Evolutionary conservation across 2,329 filamentous ascomycete species (phyloP).

Genomic region (Lachnellula occidentalis): DNA sequence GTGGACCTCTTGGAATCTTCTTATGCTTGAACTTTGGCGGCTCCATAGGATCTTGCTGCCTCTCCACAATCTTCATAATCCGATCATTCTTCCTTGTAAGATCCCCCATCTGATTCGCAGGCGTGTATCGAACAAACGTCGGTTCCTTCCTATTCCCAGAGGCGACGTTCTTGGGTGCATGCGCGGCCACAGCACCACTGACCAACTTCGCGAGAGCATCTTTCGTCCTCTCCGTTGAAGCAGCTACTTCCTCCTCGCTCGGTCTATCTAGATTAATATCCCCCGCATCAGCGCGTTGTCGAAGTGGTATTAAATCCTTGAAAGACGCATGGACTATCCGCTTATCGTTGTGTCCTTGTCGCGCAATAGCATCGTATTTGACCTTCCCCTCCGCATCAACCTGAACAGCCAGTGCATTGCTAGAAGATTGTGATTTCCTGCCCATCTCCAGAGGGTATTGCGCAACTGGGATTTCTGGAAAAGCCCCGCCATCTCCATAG

Average conservation of each 20-base stretch:
- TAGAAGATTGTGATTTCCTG: slow-evolving; percentile 62
- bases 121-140: slow-evolving; percentile 93
- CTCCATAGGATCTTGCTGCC: slow-evolving; percentile 91
- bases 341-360: slow-evolving; percentile 77
- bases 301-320: slow-evolving; percentile 90
- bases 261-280: slow-evolving; percentile 84
- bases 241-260: slow-evolving; percentile 75
- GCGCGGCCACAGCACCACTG: slow-evolving; percentile 78
- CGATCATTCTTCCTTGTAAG: slow-evolving; percentile 80
- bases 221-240: slow-evolving; percentile 82
- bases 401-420: slow-evolving; percentile 87
- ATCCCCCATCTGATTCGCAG: slow-evolving; percentile 94
- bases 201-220: slow-evolving; percentile 78
- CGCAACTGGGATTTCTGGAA: slow-evolving; percentile 87
- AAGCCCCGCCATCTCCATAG: slow-evolving; percentile 93
- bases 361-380: slow-evolving; percentile 92
- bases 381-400: slow-evolving; percentile 89
- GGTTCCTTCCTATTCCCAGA: slow-evolving; percentile 74
- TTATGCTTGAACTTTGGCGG: slow-evolving; percentile 99
- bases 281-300: slow-evolving; percentile 87
- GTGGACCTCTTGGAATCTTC: slow-evolving; percentile 90
- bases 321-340: slow-evolving; percentile 92
- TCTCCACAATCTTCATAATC: slow-evolving; percentile 97
- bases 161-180: slow-evolving; percentile 94
- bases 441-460: slow-evolving; percentile 98